Percentiles rank a stretch among this genome's conserved stretches.
Conservation (phyloP, 192 early-diverging fungal species). For the Umbelopsis vinacea region DNA sequence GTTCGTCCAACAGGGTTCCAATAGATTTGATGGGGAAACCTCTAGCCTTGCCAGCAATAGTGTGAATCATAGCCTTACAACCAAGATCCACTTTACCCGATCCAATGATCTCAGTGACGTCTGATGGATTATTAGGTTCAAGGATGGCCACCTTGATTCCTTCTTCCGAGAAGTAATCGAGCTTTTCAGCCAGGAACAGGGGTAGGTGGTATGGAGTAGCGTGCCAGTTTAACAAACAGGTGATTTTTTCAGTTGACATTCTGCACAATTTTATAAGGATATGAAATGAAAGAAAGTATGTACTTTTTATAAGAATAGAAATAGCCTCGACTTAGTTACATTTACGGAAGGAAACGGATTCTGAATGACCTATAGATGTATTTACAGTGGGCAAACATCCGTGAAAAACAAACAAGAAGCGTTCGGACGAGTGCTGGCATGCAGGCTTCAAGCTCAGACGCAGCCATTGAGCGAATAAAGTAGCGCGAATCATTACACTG, state of each 20-base stretch:
- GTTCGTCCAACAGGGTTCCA: conserved; percentile 67
- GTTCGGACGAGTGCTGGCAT: not conserved
- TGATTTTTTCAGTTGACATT: conserved; percentile 63
- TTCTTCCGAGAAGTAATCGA: conserved; percentile 59
- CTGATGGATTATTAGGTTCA: conserved; percentile 66
- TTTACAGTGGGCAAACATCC: not conserved
- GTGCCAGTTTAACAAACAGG: conserved; percentile 59
- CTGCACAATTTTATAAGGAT: not conserved
- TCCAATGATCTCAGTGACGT: conserved; percentile 69
- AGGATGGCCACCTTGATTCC: conserved; percentile 69
- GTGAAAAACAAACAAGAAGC: not conserved
- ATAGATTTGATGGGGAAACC: conserved; percentile 68
- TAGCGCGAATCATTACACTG: too few relatives aligned
- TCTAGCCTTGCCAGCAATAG: conserved; percentile 66
- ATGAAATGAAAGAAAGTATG: not conserved
- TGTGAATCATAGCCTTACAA: conserved; percentile 75
- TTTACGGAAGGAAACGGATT: not conserved
- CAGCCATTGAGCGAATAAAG: too few relatives aligned
- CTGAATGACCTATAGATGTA: not conserved
- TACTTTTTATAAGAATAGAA: not conserved
- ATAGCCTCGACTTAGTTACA: not conserved
- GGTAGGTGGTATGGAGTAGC: conserved; percentile 69
- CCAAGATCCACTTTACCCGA: conserved; percentile 65
- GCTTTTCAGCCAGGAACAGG: conserved; percentile 66
- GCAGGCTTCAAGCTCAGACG: not conserved